Evolutionary conservation across 768 basidiomycete genomes (phyloP), one percentile per base, ranked within the genome.

Genomic region (Auricularia sp.): DNA sequence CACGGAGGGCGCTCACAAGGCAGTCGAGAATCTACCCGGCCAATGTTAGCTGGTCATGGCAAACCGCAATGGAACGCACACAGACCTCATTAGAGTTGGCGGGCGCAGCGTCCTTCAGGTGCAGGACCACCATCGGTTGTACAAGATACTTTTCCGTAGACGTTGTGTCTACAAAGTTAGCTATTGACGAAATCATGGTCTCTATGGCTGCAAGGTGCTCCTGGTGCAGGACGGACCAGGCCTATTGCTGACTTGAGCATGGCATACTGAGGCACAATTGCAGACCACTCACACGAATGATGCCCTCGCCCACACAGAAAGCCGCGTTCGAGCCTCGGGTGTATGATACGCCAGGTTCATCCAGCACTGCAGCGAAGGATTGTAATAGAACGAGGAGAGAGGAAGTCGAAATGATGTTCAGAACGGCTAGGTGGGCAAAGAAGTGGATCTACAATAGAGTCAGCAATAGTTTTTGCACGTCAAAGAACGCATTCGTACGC

Each of bases 261-360:
- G 35, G 54, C 37, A 66, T 47, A 42, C 18, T 29, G 29, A 29
- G 29, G 2, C 2, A 29, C 29, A 29, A 29, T 29, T 29, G 29
- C 29, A 29, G 29, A 29, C n/a, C 56, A 16, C 29, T 42, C 47
- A 59, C 10, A 65, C 90, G 87, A 73, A 94, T 83, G 0, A 93
- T 76, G 8, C 89, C 89, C 74, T 94, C 92, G 4, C 85, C 87
- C 10, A 90, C 89, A 73, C 91, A 91, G 10, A 91, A 75, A 0
- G 87, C 90, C 0, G 92, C 90, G 58, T 85, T 82, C 74, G 91
- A 88, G 2, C 89, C 92, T 18, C 92, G 84, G n/a, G 87, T 85
- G 68, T 89, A 85, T 3, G 92, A 92, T 2, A 92, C 90, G 59
- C 89, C 90, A 64, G 94, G 92, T 71, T 94, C 93, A 70, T 94